Percentiles rank a stretch among this genome's conserved stretches.
Conservation (phyloP, 2,329 filamentous ascomycete genomes). For the Penicillium sp. region DNA sequence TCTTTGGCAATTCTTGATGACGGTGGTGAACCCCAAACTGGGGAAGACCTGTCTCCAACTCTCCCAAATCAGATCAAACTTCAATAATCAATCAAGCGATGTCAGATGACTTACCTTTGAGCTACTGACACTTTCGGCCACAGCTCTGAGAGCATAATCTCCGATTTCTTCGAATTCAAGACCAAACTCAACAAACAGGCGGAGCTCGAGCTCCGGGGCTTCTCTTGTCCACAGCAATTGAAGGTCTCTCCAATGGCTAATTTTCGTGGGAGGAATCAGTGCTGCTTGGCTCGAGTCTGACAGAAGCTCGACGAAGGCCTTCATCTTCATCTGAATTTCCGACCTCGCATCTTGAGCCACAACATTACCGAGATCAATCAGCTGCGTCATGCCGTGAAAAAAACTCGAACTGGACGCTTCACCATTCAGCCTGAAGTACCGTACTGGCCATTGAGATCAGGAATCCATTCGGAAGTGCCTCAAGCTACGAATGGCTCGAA, state of each 20-base stretch:
- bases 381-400: conserved; percentile 10
- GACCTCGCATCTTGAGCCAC: conserved; percentile 8
- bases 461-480: no score
- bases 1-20: conserved; percentile 16
- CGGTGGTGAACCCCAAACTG: conserved; percentile 23
- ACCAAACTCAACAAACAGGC: conserved; percentile 18
- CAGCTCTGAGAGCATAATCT: conserved; percentile 9
- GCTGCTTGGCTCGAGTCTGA: background rate
- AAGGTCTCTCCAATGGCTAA: conserved; percentile 5
- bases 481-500: no score
- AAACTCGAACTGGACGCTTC: no score
- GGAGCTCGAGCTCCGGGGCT: conserved; percentile 23
- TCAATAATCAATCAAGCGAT: background rate
- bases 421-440: no score
- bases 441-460: no score
- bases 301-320: conserved; percentile 15
- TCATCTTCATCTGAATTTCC: conserved; percentile 17
- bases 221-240: conserved; percentile 25
- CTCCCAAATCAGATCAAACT: background rate
- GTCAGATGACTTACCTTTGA: conserved; percentile 18
- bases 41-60: conserved; percentile 26
- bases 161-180: background rate
- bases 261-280: background rate
- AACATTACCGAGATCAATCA: conserved; percentile 19
- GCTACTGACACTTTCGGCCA: conserved; percentile 20